Conservation (phyloP, 345 rosid species). For the Camelina neglecta region DNA sequence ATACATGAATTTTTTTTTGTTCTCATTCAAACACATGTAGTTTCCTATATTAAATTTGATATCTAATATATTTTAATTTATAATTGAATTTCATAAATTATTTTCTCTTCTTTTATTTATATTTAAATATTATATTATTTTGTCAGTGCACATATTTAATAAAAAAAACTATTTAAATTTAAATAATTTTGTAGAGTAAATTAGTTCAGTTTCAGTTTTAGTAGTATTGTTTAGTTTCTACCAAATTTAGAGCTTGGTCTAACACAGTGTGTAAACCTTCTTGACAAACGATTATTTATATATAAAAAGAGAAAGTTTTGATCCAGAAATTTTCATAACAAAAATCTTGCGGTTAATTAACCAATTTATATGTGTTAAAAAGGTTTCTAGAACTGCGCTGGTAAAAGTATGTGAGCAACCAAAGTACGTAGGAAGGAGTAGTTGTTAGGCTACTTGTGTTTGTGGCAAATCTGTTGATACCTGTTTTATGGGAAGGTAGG, state of each 20-base stretch:
- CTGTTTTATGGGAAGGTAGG: conserved; percentile 13
- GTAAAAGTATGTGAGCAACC: conserved; percentile 24
- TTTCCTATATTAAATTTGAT: not conserved
- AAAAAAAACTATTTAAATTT: too few relatives aligned
- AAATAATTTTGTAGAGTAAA: too few relatives aligned
- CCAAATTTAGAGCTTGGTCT: not conserved
- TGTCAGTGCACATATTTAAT: not conserved
- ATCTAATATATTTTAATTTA: not conserved
- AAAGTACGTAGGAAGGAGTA: conserved; percentile 23
- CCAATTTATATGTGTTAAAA: conserved; percentile 4
- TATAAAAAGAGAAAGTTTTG: not conserved
- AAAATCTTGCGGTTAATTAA: not conserved
- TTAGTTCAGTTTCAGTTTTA: not conserved
- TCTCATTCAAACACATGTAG: not conserved
- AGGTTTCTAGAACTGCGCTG: conserved; percentile 20
- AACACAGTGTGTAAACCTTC: not conserved
- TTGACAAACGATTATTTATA: not conserved
- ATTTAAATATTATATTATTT: too few relatives aligned
- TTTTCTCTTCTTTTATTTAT: not conserved
- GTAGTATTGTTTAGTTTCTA: not conserved
- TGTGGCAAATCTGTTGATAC: conserved; percentile 21
- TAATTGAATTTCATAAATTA: not conserved
- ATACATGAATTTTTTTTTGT: not conserved
- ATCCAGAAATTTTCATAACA: not conserved
- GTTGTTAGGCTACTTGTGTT: conserved; percentile 36